Conservation (phyloP, 2,329 filamentous ascomycete species). For the Paramyrothecium roridum region DNA sequence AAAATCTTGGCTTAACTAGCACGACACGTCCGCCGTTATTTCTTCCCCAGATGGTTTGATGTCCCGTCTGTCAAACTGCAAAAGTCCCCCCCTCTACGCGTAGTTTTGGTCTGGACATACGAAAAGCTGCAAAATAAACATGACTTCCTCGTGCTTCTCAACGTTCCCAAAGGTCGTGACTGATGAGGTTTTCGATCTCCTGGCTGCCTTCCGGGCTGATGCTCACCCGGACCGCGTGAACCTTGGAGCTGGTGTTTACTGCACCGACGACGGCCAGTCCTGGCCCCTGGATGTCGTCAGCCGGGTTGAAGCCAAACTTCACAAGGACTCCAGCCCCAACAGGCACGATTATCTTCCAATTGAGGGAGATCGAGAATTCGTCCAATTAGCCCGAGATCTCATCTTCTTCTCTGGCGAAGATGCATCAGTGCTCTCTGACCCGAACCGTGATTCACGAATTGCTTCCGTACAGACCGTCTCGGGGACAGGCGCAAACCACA, state of each 20-base stretch:
- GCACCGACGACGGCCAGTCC: conserved; percentile 17
- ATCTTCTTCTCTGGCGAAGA: conserved; percentile 5
- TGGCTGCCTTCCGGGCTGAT: conserved; percentile 9
- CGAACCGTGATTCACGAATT: conserved; percentile 3
- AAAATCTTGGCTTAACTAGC: too few species aligned
- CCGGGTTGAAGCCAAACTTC: conserved; percentile 13
- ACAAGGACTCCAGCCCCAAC: conserved; percentile 7
- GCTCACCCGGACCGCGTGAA: conserved; percentile 15
- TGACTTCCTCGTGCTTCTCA: conserved; percentile 1
- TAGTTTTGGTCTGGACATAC: too few species aligned
- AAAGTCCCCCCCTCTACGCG: too few species aligned
- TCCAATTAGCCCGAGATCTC: conserved; percentile 11
- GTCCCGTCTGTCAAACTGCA: too few species aligned
- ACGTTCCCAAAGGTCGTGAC: conserved; percentile 5
- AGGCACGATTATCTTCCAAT: conserved; percentile 18
- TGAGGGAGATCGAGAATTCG: conserved; percentile 13
- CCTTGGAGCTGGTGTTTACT: conserved; percentile 17
- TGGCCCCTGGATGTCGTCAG: conserved; percentile 15
- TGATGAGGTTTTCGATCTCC: conserved; percentile 8
- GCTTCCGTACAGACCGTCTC: conserved; percentile 30
- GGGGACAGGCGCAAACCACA: conserved; percentile 31
- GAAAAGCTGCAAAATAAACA: too few species aligned
- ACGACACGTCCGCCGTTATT: too few species aligned
- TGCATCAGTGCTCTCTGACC: too few species aligned
- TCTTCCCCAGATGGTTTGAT: too few species aligned